phyloP scores from a whole-genome alignment of 768 basidiomycete genomes.

The Lepiota venenata region DNA sequence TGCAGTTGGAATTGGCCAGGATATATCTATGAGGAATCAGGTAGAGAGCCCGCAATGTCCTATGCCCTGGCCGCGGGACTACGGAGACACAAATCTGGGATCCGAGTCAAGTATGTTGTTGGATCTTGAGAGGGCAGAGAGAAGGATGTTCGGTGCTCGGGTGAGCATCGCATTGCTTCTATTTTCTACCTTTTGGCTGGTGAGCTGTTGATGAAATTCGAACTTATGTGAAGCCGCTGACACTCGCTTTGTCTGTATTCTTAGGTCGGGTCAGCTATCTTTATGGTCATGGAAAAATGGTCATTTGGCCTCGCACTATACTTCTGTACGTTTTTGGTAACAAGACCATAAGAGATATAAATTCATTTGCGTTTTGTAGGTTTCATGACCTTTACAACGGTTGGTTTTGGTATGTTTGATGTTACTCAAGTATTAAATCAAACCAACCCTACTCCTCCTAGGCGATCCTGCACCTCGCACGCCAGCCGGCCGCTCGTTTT shows the following conservation, averaged over 20 bases:
- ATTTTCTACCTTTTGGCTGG: constrained; percentile 80
- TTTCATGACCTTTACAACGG: constrained; percentile 69
- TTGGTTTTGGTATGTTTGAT: constrained; percentile 52
- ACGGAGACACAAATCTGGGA: constrained; percentile 18
- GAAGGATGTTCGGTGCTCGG: constrained; percentile 54
- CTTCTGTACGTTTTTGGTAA: constrained; percentile 51
- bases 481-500: constrained; percentile 70
- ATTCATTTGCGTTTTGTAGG: constrained; percentile 34
- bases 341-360: background rate
- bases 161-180: constrained; percentile 51
- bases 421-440: background rate
- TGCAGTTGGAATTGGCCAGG: constrained; percentile 25
- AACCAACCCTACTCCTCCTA: constrained; percentile 14
- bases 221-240: background rate
- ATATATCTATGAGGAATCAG: background rate
- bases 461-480: constrained; percentile 62
- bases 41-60: constrained; percentile 4
- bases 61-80: background rate
- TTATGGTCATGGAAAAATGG: constrained; percentile 70
- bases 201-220: constrained; percentile 24
- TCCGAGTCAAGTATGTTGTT: constrained; percentile 11
- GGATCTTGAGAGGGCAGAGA: constrained; percentile 34
- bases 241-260: background rate
- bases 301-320: constrained; percentile 59
- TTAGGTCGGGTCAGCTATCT: constrained; percentile 67